Evolutionary conservation across 1,139 yeast genomes (phyloP).

Genomic region (Candida sanyaensis): DNA sequence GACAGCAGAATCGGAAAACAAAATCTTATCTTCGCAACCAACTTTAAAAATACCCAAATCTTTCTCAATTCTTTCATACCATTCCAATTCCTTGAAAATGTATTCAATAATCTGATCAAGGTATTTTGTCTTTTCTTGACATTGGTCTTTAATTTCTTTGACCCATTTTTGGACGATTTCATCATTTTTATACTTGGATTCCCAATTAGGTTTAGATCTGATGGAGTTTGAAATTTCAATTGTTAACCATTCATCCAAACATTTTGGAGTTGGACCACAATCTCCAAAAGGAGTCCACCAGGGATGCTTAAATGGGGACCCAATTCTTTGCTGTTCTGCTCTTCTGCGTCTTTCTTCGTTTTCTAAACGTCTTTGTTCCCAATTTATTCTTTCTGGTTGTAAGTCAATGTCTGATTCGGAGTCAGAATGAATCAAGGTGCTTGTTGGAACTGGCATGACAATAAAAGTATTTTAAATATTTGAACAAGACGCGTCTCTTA

Average conservation of each 20-base stretch:
- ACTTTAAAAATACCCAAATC: slow-evolving; percentile 10
- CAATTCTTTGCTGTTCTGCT: slow-evolving; percentile 8
- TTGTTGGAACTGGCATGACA: slow-evolving; percentile 9
- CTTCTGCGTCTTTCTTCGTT: slow-evolving; percentile 9
- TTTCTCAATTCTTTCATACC: slow-evolving; percentile 25
- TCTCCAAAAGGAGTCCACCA: slow-evolving; percentile 17
- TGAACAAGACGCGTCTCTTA: neutral
- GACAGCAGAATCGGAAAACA: slow-evolving; percentile 18
- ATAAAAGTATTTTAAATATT: neutral
- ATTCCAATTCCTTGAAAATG: slow-evolving; percentile 28
- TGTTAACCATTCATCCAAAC: slow-evolving; percentile 28
- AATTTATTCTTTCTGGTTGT: neutral
- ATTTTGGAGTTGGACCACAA: slow-evolving; percentile 19
- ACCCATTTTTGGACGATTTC: slow-evolving; percentile 33
- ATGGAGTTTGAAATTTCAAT: slow-evolving; percentile 24
- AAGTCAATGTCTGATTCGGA: neutral
- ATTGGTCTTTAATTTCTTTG: slow-evolving; percentile 23
- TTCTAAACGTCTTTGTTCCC: slow-evolving; percentile 7
- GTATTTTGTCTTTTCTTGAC: slow-evolving; percentile 14
- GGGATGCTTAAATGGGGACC: slow-evolving; percentile 14
- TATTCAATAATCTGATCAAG: slow-evolving; percentile 23
- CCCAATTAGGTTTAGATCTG: slow-evolving; percentile 35
- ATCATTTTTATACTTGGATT: slow-evolving; percentile 26
- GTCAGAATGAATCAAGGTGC: slow-evolving; percentile 5
- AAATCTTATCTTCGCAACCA: slow-evolving; percentile 22